Evolutionary conservation across 106 monocot species (phyloP).

Genomic region (Gastrodia elata): DNA sequence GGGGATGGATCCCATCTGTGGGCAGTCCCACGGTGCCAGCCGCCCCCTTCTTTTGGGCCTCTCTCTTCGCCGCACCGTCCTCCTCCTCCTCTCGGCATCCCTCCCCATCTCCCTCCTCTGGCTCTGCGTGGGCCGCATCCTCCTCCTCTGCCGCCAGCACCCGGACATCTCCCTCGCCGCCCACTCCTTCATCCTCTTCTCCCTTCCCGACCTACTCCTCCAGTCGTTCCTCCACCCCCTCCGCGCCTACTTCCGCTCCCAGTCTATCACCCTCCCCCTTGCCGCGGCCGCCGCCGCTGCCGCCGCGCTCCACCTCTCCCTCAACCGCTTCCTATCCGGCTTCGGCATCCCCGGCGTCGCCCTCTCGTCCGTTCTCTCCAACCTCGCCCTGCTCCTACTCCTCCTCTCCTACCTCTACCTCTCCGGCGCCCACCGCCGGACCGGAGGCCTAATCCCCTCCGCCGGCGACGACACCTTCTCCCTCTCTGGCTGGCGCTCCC

Average conservation of each 20-base stretch:
- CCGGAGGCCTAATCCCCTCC: constrained; percentile 6
- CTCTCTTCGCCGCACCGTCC: constrained; percentile 39
- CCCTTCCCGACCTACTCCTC: constrained; percentile 36
- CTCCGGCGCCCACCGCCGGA: constrained; percentile 18
- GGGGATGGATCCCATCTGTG: constrained; percentile 93
- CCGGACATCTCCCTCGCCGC: constrained; percentile 24
- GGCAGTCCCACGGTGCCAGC: constrained; percentile 64
- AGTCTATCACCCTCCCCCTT: constrained; percentile 33
- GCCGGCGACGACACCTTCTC: neutral
- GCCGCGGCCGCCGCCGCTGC: constrained; percentile 19
- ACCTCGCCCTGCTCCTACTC: constrained; percentile 28
- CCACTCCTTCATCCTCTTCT: constrained; percentile 27
- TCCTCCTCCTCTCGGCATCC: constrained; percentile 33
- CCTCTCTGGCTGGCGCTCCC: constrained; percentile 20
- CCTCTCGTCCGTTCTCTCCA: constrained; percentile 33
- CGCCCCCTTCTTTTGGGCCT: constrained; percentile 36
- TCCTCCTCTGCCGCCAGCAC: constrained; percentile 30
- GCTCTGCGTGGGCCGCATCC: constrained; percentile 24
- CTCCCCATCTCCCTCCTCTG: constrained; percentile 29
- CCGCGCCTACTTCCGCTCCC: constrained; percentile 35
- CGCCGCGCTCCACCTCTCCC: constrained; percentile 27
- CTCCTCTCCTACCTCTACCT: constrained; percentile 24
- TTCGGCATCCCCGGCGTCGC: constrained; percentile 47
- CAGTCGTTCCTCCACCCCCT: constrained; percentile 42
- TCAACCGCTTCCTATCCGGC: constrained; percentile 24